phyloP scores from a whole-genome alignment of 1,284 basidiomycete genomes.

The Ustilago curta region DNA sequence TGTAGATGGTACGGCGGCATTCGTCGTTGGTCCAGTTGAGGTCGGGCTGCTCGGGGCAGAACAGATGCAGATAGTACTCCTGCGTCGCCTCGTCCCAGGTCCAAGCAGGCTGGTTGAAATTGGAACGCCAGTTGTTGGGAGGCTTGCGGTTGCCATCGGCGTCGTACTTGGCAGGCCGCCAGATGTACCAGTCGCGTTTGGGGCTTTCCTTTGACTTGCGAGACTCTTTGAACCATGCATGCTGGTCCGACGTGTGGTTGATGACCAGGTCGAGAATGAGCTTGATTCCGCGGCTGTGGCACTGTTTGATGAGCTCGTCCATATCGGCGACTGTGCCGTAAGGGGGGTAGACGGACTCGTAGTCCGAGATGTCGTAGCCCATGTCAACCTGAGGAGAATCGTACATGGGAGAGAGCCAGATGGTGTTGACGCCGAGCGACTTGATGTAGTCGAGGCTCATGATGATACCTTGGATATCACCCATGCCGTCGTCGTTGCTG shows the following conservation, averaged over 20 bases:
- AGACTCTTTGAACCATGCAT: slow-evolving; percentile 79
- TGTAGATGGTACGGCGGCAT: slow-evolving; percentile 74
- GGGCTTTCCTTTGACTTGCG: slow-evolving; percentile 74
- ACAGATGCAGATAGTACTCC: slow-evolving; percentile 82
- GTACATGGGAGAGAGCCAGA: slow-evolving; percentile 83
- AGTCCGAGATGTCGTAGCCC: slow-evolving; percentile 75
- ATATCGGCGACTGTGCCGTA: slow-evolving; percentile 82
- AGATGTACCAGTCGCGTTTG: slow-evolving; percentile 82
- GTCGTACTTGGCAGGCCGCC: slow-evolving; percentile 77
- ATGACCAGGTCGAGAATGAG: slow-evolving; percentile 83
- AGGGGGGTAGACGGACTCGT: slow-evolving; percentile 78
- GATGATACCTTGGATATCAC: slow-evolving; percentile 79
- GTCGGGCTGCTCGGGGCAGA: slow-evolving; percentile 79
- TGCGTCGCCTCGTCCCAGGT: slow-evolving; percentile 77
- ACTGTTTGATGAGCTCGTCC: slow-evolving; percentile 75
- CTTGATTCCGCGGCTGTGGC: slow-evolving; percentile 78
- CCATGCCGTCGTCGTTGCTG: slow-evolving; percentile 80
- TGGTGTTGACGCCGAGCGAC: slow-evolving; percentile 77
- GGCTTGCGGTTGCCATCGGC: slow-evolving; percentile 68
- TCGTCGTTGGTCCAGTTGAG: slow-evolving; percentile 80
- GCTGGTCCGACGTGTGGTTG: slow-evolving; percentile 79
- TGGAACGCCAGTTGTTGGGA: slow-evolving; percentile 81
- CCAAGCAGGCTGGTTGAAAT: slow-evolving; percentile 81
- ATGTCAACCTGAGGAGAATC: slow-evolving; percentile 78
- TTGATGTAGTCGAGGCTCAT: slow-evolving; percentile 79